Conservation (phyloP, 2,329 filamentous ascomycete genomes). For the Penicillium sp. region DNA sequence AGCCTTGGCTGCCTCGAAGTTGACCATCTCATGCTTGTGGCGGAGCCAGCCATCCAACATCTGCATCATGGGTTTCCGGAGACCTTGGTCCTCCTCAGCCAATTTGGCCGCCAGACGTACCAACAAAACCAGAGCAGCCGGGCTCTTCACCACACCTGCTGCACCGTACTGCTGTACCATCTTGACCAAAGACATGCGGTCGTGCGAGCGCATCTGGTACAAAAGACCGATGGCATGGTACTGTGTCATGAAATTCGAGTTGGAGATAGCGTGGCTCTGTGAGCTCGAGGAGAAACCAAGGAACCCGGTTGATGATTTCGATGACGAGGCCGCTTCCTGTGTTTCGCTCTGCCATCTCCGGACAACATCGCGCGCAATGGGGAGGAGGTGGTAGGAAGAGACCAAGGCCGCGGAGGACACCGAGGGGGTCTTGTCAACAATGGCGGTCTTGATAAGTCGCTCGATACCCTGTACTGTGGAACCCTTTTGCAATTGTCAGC, state of each 20-base stretch:
- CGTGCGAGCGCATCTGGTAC: constrained; percentile 96
- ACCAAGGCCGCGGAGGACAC: constrained; percentile 95
- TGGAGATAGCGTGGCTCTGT: constrained; percentile 67
- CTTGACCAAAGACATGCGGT: constrained; percentile 97
- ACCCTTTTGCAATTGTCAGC: constrained; percentile 55
- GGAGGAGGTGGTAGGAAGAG: constrained; percentile 95
- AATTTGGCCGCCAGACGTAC: constrained; percentile 90
- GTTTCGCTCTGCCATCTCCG: constrained; percentile 98
- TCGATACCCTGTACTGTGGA: constrained; percentile 97
- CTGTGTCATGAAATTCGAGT: constrained; percentile 96
- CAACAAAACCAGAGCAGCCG: constrained; percentile 86
- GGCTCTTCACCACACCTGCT: constrained; percentile 89
- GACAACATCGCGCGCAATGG: constrained; percentile 92
- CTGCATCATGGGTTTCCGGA: constrained; percentile 95
- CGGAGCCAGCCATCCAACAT: constrained; percentile 93
- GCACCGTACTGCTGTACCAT: constrained; percentile 99
- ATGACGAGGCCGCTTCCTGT: constrained; percentile 88
- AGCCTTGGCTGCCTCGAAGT: constrained; percentile 97
- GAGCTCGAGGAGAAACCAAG: constrained; percentile 84
- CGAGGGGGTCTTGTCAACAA: constrained; percentile 97
- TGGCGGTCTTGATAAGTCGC: constrained; percentile 97
- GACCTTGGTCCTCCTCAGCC: constrained; percentile 84
- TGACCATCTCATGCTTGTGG: constrained; percentile 99
- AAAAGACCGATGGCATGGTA: constrained; percentile 97
- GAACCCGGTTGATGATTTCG: constrained; percentile 86